A percentile compares a stretch with the other conserved stretches of the same genome.
Conservation (phyloP, 345 rosid species). For the Cardiospermum halicacabum region DNA sequence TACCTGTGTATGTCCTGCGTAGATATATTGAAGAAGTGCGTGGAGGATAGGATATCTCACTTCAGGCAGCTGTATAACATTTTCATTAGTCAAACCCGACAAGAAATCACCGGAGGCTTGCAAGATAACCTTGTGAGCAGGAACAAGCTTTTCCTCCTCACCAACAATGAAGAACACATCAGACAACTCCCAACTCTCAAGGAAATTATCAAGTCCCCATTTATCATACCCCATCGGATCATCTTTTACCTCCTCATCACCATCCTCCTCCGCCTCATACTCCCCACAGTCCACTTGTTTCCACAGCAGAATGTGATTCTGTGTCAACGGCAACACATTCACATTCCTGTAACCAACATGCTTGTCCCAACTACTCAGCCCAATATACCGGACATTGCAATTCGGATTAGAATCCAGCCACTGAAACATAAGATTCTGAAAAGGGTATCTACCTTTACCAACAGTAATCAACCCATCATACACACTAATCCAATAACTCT, state of each 20-base stretch:
- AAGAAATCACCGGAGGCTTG: slow-evolving; percentile 72
- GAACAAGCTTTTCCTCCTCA: slow-evolving; percentile 55
- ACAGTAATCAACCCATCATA: slow-evolving; percentile 87
- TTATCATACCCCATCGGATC: slow-evolving; percentile 40
- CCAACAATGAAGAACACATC: slow-evolving; percentile 72
- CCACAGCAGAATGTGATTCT: slow-evolving; percentile 74
- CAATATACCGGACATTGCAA: slow-evolving; percentile 73
- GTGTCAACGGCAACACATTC: slow-evolving; percentile 77
- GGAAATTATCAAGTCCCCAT: slow-evolving; percentile 82
- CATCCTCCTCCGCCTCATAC: slow-evolving; percentile 41
- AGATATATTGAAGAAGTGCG: slow-evolving; percentile 77
- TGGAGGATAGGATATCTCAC: slow-evolving; percentile 56
- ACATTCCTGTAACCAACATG: slow-evolving; percentile 97
- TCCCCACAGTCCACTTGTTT: slow-evolving; percentile 69
- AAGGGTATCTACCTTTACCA: slow-evolving; percentile 92
- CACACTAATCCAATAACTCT: slow-evolving; percentile 91
- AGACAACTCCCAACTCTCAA: slow-evolving; percentile 79
- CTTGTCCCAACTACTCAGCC: slow-evolving; percentile 93
- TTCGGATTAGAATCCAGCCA: slow-evolving; percentile 92
- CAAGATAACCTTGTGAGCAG: slow-evolving; percentile 86
- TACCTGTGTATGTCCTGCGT: slow-evolving; percentile 77
- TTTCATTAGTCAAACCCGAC: slow-evolving; percentile 36
- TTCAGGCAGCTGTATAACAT: slow-evolving; percentile 45
- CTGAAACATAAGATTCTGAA: slow-evolving; percentile 83
- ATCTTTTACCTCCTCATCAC: slow-evolving; percentile 43